Conservation (phyloP, 306 rosid genomes). For the Pyrus pyrifolia region DNA sequence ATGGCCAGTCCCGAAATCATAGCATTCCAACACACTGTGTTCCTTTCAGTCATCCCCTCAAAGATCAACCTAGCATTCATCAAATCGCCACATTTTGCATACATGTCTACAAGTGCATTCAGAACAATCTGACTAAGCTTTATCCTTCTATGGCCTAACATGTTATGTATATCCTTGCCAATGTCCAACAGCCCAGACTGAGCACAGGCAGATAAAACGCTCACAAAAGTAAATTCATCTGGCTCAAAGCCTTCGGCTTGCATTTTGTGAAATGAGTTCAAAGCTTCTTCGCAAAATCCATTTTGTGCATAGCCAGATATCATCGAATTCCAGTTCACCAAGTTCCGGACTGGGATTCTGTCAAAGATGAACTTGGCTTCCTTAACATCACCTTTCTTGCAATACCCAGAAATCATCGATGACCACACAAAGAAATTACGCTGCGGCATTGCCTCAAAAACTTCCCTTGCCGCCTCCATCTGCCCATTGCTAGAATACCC, state of each 20-base stretch:
- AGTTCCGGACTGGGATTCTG: conserved; percentile 33
- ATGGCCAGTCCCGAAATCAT: conserved; percentile 60
- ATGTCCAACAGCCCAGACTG: conserved; percentile 44
- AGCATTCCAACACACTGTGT: conserved; percentile 57
- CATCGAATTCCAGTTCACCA: conserved; percentile 73
- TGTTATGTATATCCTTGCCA: conserved; percentile 45
- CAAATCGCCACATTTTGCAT: conserved; percentile 70
- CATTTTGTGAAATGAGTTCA: conserved; percentile 42
- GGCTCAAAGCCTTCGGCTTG: conserved; percentile 43
- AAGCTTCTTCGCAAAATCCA: conserved; percentile 51
- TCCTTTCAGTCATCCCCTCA: conserved; percentile 40
- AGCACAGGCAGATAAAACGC: conserved; percentile 66
- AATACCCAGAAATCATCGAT: conserved; percentile 66
- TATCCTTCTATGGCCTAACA: conserved; percentile 32
- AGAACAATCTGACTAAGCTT: conserved; percentile 40
- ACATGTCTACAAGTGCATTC: conserved; percentile 68
- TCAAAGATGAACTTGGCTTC: conserved; percentile 44
- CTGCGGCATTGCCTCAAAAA: conserved; percentile 55
- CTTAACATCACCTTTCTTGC: conserved; percentile 42
- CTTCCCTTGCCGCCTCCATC: conserved; percentile 54
- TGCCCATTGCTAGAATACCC: conserved; percentile 59
- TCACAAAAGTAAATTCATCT: conserved; percentile 46
- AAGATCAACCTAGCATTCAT: conserved; percentile 44
- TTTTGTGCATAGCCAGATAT: conserved; percentile 67
- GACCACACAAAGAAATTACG: conserved; percentile 63